Conservation (phyloP, 495 filamentous ascomycete genomes). For the Amniculicola lignicola region DNA sequence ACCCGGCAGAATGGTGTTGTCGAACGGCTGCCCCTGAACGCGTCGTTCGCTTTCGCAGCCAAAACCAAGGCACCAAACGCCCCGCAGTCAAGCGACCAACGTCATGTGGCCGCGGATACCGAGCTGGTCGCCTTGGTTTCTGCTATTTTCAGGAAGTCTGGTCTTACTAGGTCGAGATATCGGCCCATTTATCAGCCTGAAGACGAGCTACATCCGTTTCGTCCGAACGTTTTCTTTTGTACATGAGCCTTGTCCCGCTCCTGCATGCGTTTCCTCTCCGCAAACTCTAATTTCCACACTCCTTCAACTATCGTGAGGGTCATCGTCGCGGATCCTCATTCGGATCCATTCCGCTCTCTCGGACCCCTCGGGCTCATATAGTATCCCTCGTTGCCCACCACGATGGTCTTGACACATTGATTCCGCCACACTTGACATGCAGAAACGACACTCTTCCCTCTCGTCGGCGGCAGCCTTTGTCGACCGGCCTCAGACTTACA, state of each 20-base stretch:
- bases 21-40: conserved; percentile 14
- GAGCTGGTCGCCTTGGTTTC: conserved; percentile 1
- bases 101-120: conserved; percentile 19
- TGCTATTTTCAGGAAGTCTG: conserved; percentile 19
- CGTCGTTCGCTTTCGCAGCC: not conserved
- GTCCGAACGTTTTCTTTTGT: conserved; percentile 11
- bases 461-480: not conserved
- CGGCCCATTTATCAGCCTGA: conserved; percentile 3
- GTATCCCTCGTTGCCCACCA: too few species aligned
- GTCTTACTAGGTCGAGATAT: not conserved
- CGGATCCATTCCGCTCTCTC: conserved; percentile 24
- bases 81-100: not conserved
- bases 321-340: conserved; percentile 19
- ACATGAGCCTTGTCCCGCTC: not conserved
- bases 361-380: too few species aligned
- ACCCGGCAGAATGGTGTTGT: conserved; percentile 8
- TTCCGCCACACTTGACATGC: conserved; percentile 18
- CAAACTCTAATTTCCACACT: conserved; percentile 9
- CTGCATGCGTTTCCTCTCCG: conserved; percentile 1
- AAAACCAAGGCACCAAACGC: conserved; percentile 16
- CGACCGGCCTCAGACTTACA: conserved; percentile 7
- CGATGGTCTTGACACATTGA: not conserved
- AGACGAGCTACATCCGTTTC: conserved; percentile 7
- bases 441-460: conserved; percentile 23
- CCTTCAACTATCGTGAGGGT: not conserved